These are phyloP conservation scores for Leishmania arabica DNA, from an alignment of 208 protist species.

Conservation along the genomic window DNA sequence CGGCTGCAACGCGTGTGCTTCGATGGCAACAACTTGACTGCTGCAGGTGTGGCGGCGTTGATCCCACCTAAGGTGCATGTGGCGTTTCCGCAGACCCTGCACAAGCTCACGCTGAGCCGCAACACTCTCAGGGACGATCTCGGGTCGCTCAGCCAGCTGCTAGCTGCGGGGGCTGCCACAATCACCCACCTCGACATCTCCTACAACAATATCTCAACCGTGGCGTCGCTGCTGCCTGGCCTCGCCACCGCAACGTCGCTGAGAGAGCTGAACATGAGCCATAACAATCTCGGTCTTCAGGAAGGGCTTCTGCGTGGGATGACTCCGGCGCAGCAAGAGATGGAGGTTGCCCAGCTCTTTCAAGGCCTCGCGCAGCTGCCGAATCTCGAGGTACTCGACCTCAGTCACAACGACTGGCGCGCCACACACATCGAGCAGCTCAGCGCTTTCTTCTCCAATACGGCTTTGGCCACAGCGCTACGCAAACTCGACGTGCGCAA, in stretches of 20 bases:
- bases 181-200: constrained; percentile 52
- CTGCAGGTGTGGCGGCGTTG: constrained; percentile 46
- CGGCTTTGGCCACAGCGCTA: background rate
- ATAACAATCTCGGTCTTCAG: constrained; percentile 79
- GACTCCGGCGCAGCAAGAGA: constrained; percentile 16
- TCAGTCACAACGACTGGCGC: constrained; percentile 81
- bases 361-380: constrained; percentile 37
- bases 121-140: constrained; percentile 66
- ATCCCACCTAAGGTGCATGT: constrained; percentile 27
- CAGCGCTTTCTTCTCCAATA: constrained; percentile 20
- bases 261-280: constrained; percentile 54
- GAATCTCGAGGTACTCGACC: constrained; percentile 44
- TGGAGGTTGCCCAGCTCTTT: constrained; percentile 42
- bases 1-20: constrained; percentile 41
- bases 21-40: constrained; percentile 69
- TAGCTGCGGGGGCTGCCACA: constrained; percentile 35
- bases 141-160: constrained; percentile 38
- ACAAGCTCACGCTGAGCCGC: constrained; percentile 68
- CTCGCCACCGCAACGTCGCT: constrained; percentile 38
- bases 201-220: constrained; percentile 62
- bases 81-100: constrained; percentile 21
- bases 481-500: constrained; percentile 33
- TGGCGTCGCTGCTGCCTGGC: constrained; percentile 33
- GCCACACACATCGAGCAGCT: constrained; percentile 52
- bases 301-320: constrained; percentile 14